Percentiles rank a stretch among this genome's conserved stretches.
Conservation (phyloP, 2,329 filamentous ascomycete genomes). For the Penicillium sp. region DNA sequence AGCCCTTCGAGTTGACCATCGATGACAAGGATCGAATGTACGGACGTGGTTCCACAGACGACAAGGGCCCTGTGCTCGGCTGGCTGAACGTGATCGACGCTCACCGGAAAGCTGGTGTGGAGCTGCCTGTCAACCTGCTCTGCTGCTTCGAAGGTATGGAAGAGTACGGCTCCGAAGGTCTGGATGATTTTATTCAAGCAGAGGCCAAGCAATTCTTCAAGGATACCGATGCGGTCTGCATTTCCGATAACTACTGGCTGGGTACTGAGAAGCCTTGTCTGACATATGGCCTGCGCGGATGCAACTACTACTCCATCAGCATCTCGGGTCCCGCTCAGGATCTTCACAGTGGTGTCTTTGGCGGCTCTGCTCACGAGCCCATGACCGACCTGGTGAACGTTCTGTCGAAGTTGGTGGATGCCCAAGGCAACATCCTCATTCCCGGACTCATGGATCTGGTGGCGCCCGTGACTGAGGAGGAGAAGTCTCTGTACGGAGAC, state of each 20-base stretch:
- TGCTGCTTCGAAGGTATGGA: constrained; percentile 99
- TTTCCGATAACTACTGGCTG: constrained; percentile 99
- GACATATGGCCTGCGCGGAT: constrained; percentile 94
- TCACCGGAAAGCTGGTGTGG: constrained; percentile 89
- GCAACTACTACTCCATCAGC: constrained; percentile 96
- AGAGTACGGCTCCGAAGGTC: constrained; percentile 93
- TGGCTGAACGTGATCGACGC: constrained; percentile 99
- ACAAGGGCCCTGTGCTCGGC: constrained; percentile 95
- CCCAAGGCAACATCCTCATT: constrained; percentile 88
- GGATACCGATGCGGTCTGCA: constrained; percentile 93
- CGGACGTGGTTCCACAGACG: constrained; percentile 91
- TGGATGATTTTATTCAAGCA: constrained; percentile 89
- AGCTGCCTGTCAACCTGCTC: constrained; percentile 94
- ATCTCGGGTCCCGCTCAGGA: constrained; percentile 90
- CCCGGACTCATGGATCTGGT: constrained; percentile 94
- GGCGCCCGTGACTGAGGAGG: constrained; percentile 80
- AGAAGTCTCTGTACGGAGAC: constrained; percentile 80
- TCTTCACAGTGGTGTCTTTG: constrained; percentile 95
- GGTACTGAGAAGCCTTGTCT: constrained; percentile 98
- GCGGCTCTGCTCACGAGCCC: constrained; percentile 92
- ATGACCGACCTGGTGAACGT: constrained; percentile 94
- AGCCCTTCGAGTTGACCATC: constrained; percentile 85
- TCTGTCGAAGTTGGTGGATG: constrained; percentile 81
- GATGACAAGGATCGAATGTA: constrained; percentile 95
- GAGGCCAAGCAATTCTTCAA: constrained; percentile 95